Conservation (phyloP, 2,329 filamentous ascomycete species). For the Venturia oleaginea region DNA sequence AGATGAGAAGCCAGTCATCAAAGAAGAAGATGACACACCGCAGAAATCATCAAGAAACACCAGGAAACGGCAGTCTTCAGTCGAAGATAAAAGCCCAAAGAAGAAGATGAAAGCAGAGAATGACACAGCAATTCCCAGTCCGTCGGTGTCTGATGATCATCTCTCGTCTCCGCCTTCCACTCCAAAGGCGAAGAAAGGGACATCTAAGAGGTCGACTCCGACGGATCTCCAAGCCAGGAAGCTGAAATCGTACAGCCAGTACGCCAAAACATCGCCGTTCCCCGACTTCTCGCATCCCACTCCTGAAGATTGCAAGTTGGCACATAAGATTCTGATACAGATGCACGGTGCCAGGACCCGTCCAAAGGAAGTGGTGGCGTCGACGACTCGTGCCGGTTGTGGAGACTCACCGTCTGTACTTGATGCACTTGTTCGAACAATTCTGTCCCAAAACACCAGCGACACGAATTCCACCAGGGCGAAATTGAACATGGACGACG, state of each 20-base stretch:
- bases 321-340: slow-evolving; percentile 2
- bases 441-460: slow-evolving; percentile 53
- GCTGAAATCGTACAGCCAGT: neutral
- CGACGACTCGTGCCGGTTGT: slow-evolving; percentile 46
- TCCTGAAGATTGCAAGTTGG: slow-evolving; percentile 1
- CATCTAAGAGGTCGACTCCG: neutral
- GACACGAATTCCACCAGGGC: slow-evolving; percentile 59
- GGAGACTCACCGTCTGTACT: slow-evolving; percentile 53
- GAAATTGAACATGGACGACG: slow-evolving; percentile 45
- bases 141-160: neutral
- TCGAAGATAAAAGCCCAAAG: neutral
- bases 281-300: slow-evolving; percentile 11
- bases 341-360: slow-evolving; percentile 6
- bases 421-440: slow-evolving; percentile 53
- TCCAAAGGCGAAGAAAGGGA: neutral
- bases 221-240: slow-evolving; percentile 1
- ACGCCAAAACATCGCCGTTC: slow-evolving; percentile 10
- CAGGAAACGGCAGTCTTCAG: neutral
- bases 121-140: neutral
- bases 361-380: slow-evolving; percentile 8
- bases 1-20: neutral
- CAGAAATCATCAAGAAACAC: neutral
- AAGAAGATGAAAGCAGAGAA: slow-evolving; percentile 1
- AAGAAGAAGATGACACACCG: neutral
- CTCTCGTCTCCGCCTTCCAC: neutral